Evolutionary conservation across 2,329 filamentous ascomycete species (phyloP).

Genomic region (Fusarium stilboides): DNA sequence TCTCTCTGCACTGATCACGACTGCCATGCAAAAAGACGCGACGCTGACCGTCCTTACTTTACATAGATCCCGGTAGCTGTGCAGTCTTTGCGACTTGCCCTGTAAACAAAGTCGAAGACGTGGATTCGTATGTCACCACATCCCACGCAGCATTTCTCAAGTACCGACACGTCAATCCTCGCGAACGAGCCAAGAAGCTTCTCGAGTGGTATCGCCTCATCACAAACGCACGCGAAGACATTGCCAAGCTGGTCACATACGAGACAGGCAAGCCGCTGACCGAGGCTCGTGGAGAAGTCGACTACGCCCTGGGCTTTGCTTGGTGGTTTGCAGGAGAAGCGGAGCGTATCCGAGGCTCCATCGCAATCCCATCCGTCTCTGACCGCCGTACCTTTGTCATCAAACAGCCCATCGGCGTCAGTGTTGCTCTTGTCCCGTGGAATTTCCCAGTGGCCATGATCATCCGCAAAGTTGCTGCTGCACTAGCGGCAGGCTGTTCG

Average conservation of each 20-base stretch:
- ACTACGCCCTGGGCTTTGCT: constrained; percentile 67
- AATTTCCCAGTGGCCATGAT: constrained; percentile 74
- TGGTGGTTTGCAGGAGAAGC: constrained; percentile 71
- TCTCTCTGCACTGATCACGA: too few species aligned
- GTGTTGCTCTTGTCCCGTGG: constrained; percentile 59
- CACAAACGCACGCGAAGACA: constrained; percentile 53
- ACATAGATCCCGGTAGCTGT: not conserved
- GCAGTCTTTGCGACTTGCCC: not conserved
- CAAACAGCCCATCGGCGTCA: constrained; percentile 64
- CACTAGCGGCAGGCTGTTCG: constrained; percentile 80
- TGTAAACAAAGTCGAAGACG: not conserved
- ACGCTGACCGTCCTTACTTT: too few species aligned
- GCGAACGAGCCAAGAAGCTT: constrained; percentile 52
- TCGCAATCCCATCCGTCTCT: constrained; percentile 62
- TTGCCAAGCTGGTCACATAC: constrained; percentile 57
- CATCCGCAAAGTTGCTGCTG: constrained; percentile 64
- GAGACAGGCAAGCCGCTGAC: constrained; percentile 71
- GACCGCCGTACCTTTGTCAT: constrained; percentile 75
- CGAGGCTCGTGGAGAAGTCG: constrained; percentile 69
- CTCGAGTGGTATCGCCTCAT: constrained; percentile 57
- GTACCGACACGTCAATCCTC: constrained; percentile 33
- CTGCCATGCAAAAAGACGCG: too few species aligned
- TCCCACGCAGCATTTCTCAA: not conserved
- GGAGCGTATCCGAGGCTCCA: constrained; percentile 64
- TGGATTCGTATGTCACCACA: not conserved